Conservation (phyloP, 1,139 yeast genomes). For the Candida sojae region DNA sequence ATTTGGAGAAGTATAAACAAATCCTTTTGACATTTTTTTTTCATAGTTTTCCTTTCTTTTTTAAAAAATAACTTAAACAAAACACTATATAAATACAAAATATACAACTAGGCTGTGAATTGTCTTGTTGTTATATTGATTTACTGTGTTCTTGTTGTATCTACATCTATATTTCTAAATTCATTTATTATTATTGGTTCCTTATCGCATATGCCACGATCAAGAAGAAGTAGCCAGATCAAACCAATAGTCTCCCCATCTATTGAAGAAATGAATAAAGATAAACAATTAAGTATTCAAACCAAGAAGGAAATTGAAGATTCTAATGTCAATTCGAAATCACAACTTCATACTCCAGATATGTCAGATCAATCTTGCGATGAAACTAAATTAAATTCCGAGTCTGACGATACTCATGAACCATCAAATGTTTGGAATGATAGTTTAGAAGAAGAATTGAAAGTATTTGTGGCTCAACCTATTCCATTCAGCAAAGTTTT, state of each 20-base stretch:
- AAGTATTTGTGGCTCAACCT: slow-evolving; percentile 3
- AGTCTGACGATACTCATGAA: background rate
- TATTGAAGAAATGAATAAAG: background rate
- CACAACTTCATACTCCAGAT: slow-evolving; percentile 8
- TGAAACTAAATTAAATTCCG: slow-evolving; percentile 1
- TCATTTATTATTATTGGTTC: too few relatives aligned
- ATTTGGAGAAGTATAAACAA: background rate
- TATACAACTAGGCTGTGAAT: too few relatives aligned
- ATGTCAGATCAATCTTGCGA: slow-evolving; percentile 8
- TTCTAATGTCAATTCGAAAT: background rate
- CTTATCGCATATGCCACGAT: too few relatives aligned
- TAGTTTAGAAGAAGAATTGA: background rate
- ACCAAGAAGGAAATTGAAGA: background rate
- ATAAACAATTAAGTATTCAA: background rate
- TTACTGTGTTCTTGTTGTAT: background rate
- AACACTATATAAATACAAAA: too few relatives aligned
- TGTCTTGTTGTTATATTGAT: too few relatives aligned
- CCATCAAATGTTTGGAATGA: background rate
- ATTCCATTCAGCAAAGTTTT: slow-evolving; percentile 10
- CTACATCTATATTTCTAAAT: background rate
- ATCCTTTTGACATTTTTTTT: background rate
- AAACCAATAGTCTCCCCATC: background rate
- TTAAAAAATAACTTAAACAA: too few relatives aligned
- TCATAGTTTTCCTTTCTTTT: background rate
- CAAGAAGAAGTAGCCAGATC: too few relatives aligned